Base-by-base conservation (phyloP, 176 grass and related monocot genomes). In the Puya raimondii region DNA sequence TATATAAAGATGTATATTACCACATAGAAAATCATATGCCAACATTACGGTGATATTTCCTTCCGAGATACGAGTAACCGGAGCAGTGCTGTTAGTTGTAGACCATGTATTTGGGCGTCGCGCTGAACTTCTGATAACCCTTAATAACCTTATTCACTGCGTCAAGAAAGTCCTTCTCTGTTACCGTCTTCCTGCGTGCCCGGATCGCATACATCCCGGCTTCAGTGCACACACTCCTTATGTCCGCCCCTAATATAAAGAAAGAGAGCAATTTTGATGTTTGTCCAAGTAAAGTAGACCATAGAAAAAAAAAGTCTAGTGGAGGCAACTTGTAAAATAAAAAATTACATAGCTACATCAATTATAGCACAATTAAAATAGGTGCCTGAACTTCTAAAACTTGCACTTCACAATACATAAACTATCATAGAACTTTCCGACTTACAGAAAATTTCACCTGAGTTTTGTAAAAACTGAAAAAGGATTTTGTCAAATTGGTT, bases 101-200 rank as follows among this genome's bases (percentile, higher is more conserved):
- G 64, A 91, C 88, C 92, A 96, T 96, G 14, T 96, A 96, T 25
- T 88, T 91, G 0, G 92, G 92, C 13, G 92, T 96, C 0, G 92
- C 92, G 5, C 88, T 96, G 10, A 96, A 96, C 8, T 96, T 96
- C 83, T 96, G 92, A 2, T 96, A 96, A 3, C 92, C 92, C 63
- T 96, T 96, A 1, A 96, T 96, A 7, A 96, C 92, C 64, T 96
- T 96, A 25, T 96, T 91, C 21, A 96, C 92, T 0, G 92, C 86
- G 42, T 96, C 92, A 1, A 96, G 83, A 15, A 96, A 96, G 10
- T 96, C 92, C 64, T 96, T 96, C 26, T 96, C 92, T 0, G 92
- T 96, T 49, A 96, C 92, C 0, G 92, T 96, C 59, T 96, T 96
- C 78, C 92, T 88, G 12, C 92, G 80, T 12, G 92, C 92, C 23